A percentile compares a stretch with the other conserved stretches of the same genome.
Conservation (phyloP, 257 asterid genomes). For the Voacanga thouarsii region DNA sequence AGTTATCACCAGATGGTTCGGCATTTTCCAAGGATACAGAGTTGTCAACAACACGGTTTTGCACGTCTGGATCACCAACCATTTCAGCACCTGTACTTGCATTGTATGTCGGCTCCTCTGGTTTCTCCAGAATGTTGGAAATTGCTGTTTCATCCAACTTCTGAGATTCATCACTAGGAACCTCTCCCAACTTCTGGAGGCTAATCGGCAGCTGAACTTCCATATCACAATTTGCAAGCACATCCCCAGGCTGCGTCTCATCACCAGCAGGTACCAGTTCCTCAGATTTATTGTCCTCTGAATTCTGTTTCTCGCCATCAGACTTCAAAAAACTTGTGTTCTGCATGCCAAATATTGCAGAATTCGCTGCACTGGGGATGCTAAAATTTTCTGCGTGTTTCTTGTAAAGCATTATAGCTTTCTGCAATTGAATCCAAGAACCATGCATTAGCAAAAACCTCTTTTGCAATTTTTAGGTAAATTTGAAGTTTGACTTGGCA, state of each 20-base stretch:
- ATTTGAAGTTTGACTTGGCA: background rate
- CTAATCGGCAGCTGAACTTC: constrained; percentile 28
- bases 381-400: constrained; percentile 40
- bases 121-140: constrained; percentile 24
- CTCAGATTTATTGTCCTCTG: constrained; percentile 30
- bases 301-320: constrained; percentile 26
- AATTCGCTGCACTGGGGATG: constrained; percentile 31
- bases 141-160: constrained; percentile 27
- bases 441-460: constrained; percentile 12
- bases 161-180: constrained; percentile 16
- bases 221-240: constrained; percentile 22
- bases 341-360: constrained; percentile 16
- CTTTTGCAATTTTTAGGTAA: background rate
- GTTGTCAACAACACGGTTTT: constrained; percentile 20
- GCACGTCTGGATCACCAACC: constrained; percentile 15
- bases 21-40: constrained; percentile 25
- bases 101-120: constrained; percentile 23
- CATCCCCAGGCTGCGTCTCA: constrained; percentile 25
- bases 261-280: constrained; percentile 25
- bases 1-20: constrained; percentile 29
- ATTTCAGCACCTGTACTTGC: constrained; percentile 25
- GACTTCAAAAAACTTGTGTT: constrained; percentile 19
- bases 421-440: constrained; percentile 46
- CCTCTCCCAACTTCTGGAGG: constrained; percentile 29
- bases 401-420: constrained; percentile 70